Evolutionary conservation across 257 asterid species (phyloP), one percentile per base, ranked within the genome.

Genomic region (Cordia subcordata): DNA sequence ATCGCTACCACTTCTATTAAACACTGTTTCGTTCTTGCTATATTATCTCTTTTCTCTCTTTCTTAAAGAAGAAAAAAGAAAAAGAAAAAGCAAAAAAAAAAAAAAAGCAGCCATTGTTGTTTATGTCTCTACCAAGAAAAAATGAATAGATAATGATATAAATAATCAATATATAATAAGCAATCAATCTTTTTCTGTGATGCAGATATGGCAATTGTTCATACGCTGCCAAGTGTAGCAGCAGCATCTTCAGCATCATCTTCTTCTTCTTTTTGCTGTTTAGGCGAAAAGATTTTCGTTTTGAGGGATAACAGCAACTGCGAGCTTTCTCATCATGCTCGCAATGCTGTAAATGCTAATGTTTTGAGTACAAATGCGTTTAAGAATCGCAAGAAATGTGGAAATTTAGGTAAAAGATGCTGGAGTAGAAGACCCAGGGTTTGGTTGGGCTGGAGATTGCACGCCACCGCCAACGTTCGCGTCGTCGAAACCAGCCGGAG

Each of bases 391-490:
- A 42, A 42, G 12, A 42, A 8, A 18, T 11, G 33, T 52, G 13
- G 56, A 13, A 20, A 8, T 52, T 11, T 19, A 52, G 56, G 33
- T 18, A 13, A 17, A 17, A 49, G 1, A 14, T 49, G 53, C 21
- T 49, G 18, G 4, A 17, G 53, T 49, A 8, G 53, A 49, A 13
- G 61, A 20, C 49, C 66, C 63, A 63, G 81, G 72, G 75, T 59
- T 69, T 68, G 52, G 33, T 27, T 49, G n/a, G 49, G 73, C 68
- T 45, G 73, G 71, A 72, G 64, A 62, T 40, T 59, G 40, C 50
- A 37, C 56, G 69, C 82, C 63, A 66, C 65, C 57, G 57, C 72
- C 5, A 75, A 61, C 13, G 64, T 60, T 53, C 65, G 73, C 19
- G 61, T 50, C 14, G 66, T 68, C 8, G 75, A 42, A 42, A 55